Conservation (phyloP, 2,329 filamentous ascomycete genomes). For the Periconia macrospinosa region DNA sequence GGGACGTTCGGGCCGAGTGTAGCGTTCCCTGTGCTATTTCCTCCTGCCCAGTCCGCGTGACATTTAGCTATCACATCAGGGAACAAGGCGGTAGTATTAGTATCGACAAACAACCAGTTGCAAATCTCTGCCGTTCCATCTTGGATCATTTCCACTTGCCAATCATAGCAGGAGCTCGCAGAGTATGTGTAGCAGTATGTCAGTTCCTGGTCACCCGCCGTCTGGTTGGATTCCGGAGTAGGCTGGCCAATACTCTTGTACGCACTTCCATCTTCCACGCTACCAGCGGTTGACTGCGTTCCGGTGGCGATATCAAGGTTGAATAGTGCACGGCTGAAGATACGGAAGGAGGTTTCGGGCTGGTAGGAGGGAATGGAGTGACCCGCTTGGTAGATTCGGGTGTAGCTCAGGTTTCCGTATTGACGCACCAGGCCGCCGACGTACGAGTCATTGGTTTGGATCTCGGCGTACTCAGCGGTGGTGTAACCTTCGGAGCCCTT, state of each 20-base stretch:
- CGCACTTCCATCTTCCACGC: neutral
- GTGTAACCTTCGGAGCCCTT: slow-evolving; percentile 50
- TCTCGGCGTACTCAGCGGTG: slow-evolving; percentile 70
- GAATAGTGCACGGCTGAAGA: slow-evolving; percentile 55
- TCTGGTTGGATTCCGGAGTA: neutral
- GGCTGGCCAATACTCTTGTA: neutral
- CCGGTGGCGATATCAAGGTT: slow-evolving; percentile 54
- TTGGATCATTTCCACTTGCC: neutral
- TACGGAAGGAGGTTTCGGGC: slow-evolving; percentile 52
- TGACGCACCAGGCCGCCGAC: slow-evolving; percentile 73
- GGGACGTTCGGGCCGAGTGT: slow-evolving; percentile 7
- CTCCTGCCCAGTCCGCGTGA: neutral
- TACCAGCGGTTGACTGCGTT: slow-evolving; percentile 29
- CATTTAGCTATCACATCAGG: neutral
- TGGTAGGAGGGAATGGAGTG: slow-evolving; percentile 52
- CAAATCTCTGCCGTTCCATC: neutral
- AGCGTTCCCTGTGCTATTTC: neutral
- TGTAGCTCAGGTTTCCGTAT: slow-evolving; percentile 66
- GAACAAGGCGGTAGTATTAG: neutral
- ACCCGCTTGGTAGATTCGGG: slow-evolving; percentile 55
- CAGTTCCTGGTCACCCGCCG: neutral
- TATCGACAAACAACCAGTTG: neutral
- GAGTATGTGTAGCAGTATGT: neutral
- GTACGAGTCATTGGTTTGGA: slow-evolving; percentile 68
- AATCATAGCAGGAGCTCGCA: neutral